Evolutionary conservation across 2,329 filamentous ascomycete species (phyloP), one percentile per base, ranked within the genome.

Genomic region (Passalora sequoiae): DNA sequence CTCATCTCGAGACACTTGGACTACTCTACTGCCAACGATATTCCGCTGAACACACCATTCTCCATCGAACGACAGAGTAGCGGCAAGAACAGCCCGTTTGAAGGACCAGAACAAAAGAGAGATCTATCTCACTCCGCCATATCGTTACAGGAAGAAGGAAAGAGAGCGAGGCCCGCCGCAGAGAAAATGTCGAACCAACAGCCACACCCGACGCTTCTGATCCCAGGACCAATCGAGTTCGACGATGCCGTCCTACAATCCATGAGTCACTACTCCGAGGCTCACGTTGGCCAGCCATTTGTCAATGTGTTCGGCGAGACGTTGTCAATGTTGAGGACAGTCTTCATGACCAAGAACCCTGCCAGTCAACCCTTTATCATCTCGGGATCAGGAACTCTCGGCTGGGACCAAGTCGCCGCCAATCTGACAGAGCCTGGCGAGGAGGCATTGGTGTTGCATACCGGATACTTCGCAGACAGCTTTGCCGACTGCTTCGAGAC

Each of bases 191-290:
- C 77, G 29, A 63, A 60, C 43, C 78, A 83, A 69, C 60, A 76
- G 41, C 66, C 75, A 43, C 80, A 84, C 63, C 73, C 79, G 40
- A 83, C 91, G 43, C 75, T 98, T 69, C 81, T 98, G 70, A 97
- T 98, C 63, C 92, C 92, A 38, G 92, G 92, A 53, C 92, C 92
- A 62, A 94, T 97, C 67, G 91, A 97, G 73, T 96, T 96, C 64
- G 91, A 96, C 66, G 91, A 97, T 91, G 89, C 83, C 36, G 91
- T 97, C 49, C 80, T 96, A 40, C 80, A 89, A 68, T 87, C 89
- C 49, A 96, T 96, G 91, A 84, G 85, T 73, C 89, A 95, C 70
- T 94, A 84, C 72, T 91, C 86, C 66, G 89, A 98, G 77, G 94
- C 86, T 66, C 92, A 98, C 69, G 89, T 96, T 59, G 86, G 86